Evolutionary conservation across 2,329 filamentous ascomycete genomes (phyloP).

Genomic region (Neurospora sp.): DNA sequence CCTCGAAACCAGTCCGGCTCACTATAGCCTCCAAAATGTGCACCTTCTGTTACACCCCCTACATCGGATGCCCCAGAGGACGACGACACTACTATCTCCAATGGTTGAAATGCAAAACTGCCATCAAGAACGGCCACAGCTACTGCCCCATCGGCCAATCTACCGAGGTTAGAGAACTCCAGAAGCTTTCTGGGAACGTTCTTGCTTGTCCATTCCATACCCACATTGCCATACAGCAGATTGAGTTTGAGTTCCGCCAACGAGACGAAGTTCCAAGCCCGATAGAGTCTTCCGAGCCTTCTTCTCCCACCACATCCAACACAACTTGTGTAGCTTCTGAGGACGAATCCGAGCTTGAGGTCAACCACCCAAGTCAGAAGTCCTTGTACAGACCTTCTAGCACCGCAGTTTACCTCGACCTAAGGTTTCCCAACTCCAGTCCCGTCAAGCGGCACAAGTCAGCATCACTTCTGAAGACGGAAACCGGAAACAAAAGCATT

Average conservation of each 20-base stretch:
- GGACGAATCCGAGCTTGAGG: not conserved
- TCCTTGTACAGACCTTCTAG: not conserved
- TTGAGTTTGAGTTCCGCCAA: slow-evolving; percentile 8
- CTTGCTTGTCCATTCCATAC: slow-evolving; percentile 17
- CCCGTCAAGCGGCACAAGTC: not conserved
- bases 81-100: slow-evolving; percentile 18
- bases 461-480: not conserved
- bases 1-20: not conserved
- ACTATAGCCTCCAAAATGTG: slow-evolving; percentile 11
- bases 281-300: not conserved
- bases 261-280: not conserved
- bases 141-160: slow-evolving; percentile 15
- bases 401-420: not conserved
- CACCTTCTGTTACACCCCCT: slow-evolving; percentile 18
- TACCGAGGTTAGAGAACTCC: slow-evolving; percentile 11
- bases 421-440: not conserved
- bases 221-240: slow-evolving; percentile 16
- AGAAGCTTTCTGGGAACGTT: slow-evolving; percentile 15
- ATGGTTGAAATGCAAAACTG: slow-evolving; percentile 18
- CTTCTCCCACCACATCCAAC: not conserved
- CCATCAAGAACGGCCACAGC: slow-evolving; percentile 9
- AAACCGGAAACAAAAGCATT: not conserved
- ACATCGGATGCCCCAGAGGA: slow-evolving; percentile 13
- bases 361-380: not conserved
- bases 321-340: not conserved